Evolutionary conservation across 352 stramenopile species (phyloP).

Genomic region (Pythium dissotocum): DNA sequence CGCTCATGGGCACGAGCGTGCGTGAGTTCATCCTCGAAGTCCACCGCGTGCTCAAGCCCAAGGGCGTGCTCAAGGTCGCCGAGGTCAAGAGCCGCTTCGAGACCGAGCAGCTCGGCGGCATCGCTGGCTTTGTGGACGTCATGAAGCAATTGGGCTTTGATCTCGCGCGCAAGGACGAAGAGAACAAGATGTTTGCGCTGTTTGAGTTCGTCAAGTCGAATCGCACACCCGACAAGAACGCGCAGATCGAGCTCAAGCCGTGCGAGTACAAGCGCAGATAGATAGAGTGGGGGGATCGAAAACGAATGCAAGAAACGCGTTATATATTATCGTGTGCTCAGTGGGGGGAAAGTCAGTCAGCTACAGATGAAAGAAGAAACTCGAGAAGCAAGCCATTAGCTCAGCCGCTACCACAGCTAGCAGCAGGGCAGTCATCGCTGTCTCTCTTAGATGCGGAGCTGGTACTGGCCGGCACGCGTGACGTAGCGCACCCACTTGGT

Average conservation of each 20-base stretch:
- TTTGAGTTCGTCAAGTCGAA: slow-evolving; percentile 79
- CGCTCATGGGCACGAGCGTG: slow-evolving; percentile 98
- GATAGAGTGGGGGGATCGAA: neutral
- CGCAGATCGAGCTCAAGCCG: slow-evolving; percentile 73
- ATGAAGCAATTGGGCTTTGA: slow-evolving; percentile 75
- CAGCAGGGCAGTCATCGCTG: neutral
- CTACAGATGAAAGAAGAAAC: slow-evolving; percentile 3
- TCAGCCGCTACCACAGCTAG: neutral
- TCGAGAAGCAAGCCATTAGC: neutral
- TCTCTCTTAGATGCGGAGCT: slow-evolving; percentile 94
- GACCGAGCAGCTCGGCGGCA: slow-evolving; percentile 61
- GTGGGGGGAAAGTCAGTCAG: neutral
- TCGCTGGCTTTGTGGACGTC: slow-evolving; percentile 58
- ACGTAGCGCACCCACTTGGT: slow-evolving; percentile 99
- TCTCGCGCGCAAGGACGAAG: slow-evolving; percentile 65
- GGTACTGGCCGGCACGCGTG: slow-evolving; percentile 96
- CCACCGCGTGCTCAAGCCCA: slow-evolving; percentile 91
- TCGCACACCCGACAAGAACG: slow-evolving; percentile 48
- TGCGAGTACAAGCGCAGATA: slow-evolving; percentile 88
- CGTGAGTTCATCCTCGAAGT: slow-evolving; percentile 97
- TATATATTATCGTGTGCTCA: slow-evolving; percentile 4
- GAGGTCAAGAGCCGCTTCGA: slow-evolving; percentile 88
- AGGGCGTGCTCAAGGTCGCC: slow-evolving; percentile 89
- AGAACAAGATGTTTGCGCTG: slow-evolving; percentile 88
- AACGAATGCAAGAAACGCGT: slow-evolving; percentile 1